Base-by-base conservation (phyloP, 306 rosid genomes). In the Trichosanthes truncata region DNA sequence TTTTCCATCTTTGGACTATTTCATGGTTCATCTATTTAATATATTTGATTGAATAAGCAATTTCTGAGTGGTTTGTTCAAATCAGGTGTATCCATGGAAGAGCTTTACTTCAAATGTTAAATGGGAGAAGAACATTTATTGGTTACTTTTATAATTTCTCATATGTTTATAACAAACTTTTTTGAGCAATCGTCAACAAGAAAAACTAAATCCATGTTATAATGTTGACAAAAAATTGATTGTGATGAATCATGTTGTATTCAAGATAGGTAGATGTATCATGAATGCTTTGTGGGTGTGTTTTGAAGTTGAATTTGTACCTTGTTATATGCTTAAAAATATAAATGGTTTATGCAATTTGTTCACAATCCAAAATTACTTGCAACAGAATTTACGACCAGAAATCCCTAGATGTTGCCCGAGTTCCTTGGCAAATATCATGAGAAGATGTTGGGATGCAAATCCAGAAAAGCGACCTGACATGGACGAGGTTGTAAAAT, bases 391-490 rank as follows among this genome's bases (percentile, higher is more conserved):
- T 74, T 81, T 90, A 40, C 87, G 96, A 76, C 98, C 98, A 4
- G 93, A 94, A 2, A 88, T 92, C 35, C 98, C 98, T 0, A 84
- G 91, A 82, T 92, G 97, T 25, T 94, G 98, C 76, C 96, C 97
- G 1, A 86, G 87, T 56, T 79, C 86, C 1, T 77, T 89, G 1
- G 90, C 84, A 29, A 90, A 43, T 41, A 84, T 88, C 72, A 90
- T 94, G 98, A 65, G 82, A 62, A 94, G 82, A 88, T 90, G 98
- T 79, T 92, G 96, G 97, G 97, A 88, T 57, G 90, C 84, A 14
- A 87, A 91, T 80, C 96, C 98, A 18, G 86, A 82, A 84, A 94
- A 79, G 80, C 93, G 96, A 4, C 98, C 94, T 0, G 92, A 86
- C 76, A 94, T 94, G 98, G 85, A 80, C 2, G 97, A 89, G 26